Conservation (phyloP, 2,329 filamentous ascomycete genomes). For the Colletotrichum noveboracense region DNA sequence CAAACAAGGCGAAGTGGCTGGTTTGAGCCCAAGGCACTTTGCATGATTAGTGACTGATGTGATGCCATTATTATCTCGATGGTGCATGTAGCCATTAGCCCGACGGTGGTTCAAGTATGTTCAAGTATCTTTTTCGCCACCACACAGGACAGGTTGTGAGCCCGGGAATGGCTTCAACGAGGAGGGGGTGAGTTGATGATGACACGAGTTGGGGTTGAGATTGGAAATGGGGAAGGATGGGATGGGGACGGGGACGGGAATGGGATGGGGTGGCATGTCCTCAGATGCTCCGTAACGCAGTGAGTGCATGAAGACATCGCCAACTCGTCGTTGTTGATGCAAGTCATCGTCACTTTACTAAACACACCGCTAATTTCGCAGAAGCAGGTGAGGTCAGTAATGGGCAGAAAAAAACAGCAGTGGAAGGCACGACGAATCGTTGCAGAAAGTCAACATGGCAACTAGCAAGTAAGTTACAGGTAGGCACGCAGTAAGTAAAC, state of each 20-base stretch:
- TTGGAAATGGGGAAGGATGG: neutral
- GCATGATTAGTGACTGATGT: neutral
- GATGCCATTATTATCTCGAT: neutral
- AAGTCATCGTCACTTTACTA: conserved; percentile 13
- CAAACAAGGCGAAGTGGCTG: neutral
- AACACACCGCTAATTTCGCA: conserved; percentile 4
- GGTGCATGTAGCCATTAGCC: neutral
- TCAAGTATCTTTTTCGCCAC: neutral
- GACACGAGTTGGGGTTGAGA: neutral
- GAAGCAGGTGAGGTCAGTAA: neutral
- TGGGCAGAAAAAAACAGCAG: neutral
- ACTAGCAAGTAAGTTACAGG: neutral
- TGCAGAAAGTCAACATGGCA: neutral
- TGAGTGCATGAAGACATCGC: conserved; percentile 7
- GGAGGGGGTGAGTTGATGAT: neutral
- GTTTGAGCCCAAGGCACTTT: neutral
- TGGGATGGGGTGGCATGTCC: neutral
- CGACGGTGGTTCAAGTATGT: neutral
- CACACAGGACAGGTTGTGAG: neutral
- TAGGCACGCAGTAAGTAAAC: neutral
- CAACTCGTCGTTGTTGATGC: conserved; percentile 1
- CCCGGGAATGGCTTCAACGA: neutral
- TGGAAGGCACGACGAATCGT: neutral
- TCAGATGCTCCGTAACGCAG: neutral
- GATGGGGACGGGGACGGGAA: neutral